A percentile compares a stretch with the other conserved stretches of the same genome.
phyloP scores from a whole-genome alignment of 2,329 filamentous ascomycete species.

The Phialophora tarda region DNA sequence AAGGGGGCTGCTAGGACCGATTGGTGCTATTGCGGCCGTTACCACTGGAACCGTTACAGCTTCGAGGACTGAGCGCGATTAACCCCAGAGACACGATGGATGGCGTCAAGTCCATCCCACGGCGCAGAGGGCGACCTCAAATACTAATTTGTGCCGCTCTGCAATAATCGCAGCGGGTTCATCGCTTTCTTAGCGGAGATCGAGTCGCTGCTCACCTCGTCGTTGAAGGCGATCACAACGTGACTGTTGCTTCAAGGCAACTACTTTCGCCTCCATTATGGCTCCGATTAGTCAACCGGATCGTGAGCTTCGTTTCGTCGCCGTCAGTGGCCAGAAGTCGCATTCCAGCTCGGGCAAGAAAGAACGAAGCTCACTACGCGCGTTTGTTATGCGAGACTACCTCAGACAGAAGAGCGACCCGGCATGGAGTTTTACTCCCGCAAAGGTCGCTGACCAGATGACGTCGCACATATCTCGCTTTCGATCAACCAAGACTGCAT shows the following conservation, averaged over 20 bases:
- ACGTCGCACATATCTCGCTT: slow-evolving; percentile 29
- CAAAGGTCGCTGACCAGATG: slow-evolving; percentile 20
- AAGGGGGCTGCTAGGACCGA: slow-evolving; percentile 2
- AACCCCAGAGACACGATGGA: not conserved
- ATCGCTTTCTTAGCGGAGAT: not conserved
- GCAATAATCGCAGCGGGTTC: not conserved
- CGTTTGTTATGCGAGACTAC: slow-evolving; percentile 30
- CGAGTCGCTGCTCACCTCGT: not conserved
- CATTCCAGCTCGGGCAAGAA: slow-evolving; percentile 15
- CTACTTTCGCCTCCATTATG: not conserved
- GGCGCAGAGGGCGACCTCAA: not conserved
- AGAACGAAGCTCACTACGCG: slow-evolving; percentile 22
- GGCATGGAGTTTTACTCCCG: slow-evolving; percentile 25
- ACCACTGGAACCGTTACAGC: slow-evolving; percentile 10
- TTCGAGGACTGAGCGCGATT: not conserved
- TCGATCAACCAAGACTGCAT: slow-evolving; percentile 16
- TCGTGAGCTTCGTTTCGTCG: slow-evolving; percentile 30
- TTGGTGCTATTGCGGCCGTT: slow-evolving; percentile 13
- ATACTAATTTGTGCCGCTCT: not conserved
- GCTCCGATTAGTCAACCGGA: not conserved
- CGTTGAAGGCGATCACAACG: not conserved
- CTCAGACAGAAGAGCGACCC: slow-evolving; percentile 29
- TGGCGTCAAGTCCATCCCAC: not conserved
- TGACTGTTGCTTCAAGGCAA: not conserved
- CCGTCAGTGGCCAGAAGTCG: slow-evolving; percentile 18